Base-by-base conservation (phyloP, 1,284 basidiomycete species). In the Apiotrichum montevideense region DNA sequence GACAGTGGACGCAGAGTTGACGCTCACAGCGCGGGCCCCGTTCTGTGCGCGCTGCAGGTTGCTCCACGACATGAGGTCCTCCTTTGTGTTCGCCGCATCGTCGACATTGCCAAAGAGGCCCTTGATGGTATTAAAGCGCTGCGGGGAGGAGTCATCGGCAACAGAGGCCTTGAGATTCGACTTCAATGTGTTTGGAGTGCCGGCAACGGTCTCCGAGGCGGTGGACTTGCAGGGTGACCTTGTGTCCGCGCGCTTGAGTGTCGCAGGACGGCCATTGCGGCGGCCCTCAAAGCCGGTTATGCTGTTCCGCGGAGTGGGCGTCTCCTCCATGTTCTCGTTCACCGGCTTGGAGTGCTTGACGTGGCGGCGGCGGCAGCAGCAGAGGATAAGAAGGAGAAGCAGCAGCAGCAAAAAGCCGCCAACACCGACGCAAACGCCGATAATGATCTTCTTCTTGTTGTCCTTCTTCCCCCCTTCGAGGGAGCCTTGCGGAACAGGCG, bases 341-440 rank as follows among this genome's bases (percentile, higher is more conserved):
- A 3, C 11, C 3, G 8, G 13, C 47, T 59, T 57, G 34, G 55
- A 44, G 40, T 4, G 62, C 54, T 50, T 63, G 29, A 29, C 29
- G 29, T 29, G 63, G 35, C 71, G 61, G 41, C 73, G 71, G 44
- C 68, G 65, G 59, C 71, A 71, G 63, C 72, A 75, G 65, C 70
- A 71, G 50, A 64, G 63, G 46, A 73, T 61, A 45, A 78, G 70
- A 37, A 70, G 44, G 1, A 77, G 61, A 6, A 69, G 58, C 11
- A 72, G 52, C 8, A 75, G 59, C 41, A 72, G 47, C 10, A 59
- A 50, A n/a, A 47, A 49, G 11, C 54, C 61, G 2, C 40, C 52
- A 2, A 62, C 44, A n/a, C 75, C 76, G 32, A 77, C 60, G 15
- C 66, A 68, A 14, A 74, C 67, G 29, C 73, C 76, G 45, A 77